phyloP scores from a whole-genome alignment of 495 filamentous ascomycete genomes.

The Penicillium robsamsonii region DNA sequence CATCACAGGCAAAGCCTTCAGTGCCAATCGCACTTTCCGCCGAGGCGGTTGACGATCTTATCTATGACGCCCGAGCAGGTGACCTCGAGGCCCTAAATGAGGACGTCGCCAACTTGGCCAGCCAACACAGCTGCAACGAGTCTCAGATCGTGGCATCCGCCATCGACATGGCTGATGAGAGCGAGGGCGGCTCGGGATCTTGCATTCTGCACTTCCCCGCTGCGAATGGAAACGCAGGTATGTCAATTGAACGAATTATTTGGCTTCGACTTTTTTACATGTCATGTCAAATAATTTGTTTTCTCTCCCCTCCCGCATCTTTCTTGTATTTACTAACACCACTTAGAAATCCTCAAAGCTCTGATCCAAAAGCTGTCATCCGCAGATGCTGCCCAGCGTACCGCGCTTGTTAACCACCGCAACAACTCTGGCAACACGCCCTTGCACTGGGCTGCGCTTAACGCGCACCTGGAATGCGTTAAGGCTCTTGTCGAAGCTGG shows the following conservation, averaged over 20 bases:
- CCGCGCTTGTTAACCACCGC: conserved; percentile 58
- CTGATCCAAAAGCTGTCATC: conserved; percentile 41
- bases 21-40: conserved; percentile 51
- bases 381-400: conserved; percentile 28
- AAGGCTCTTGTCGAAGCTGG: conserved; percentile 71
- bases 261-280: background rate
- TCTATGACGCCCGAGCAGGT: conserved; percentile 76
- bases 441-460: conserved; percentile 87
- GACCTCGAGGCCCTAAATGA: conserved; percentile 67
- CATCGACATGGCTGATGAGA: conserved; percentile 68
- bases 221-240: conserved; percentile 84
- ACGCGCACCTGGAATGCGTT: conserved; percentile 78
- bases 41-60: conserved; percentile 83
- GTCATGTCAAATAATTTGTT: background rate
- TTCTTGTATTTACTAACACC: conserved; percentile 1
- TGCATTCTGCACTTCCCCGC: conserved; percentile 80
- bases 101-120: conserved; percentile 55
- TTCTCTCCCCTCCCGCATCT: background rate
- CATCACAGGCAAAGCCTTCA: conserved; percentile 30
- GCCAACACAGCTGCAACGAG: conserved; percentile 50
- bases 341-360: conserved; percentile 47
- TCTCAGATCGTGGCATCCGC: conserved; percentile 61
- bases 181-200: conserved; percentile 48
- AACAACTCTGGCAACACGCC: conserved; percentile 85
- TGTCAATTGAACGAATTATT: conserved; percentile 9